Conservation (phyloP, 2,329 filamentous ascomycete genomes). For the Harringtonia lauricola region DNA sequence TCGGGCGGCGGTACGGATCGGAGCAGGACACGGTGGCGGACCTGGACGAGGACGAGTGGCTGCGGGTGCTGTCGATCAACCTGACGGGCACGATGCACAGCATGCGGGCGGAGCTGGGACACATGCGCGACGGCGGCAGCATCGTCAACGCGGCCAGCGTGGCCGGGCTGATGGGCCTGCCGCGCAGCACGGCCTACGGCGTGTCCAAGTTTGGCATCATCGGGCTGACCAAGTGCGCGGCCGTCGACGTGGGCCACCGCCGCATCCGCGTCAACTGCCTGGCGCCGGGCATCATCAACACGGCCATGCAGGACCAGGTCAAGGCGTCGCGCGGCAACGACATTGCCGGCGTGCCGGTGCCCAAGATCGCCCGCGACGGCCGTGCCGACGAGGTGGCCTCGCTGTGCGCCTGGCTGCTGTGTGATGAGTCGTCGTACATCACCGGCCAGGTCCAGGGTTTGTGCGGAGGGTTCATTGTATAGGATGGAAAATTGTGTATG, state of each 20-base stretch:
- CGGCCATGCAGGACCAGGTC: no score
- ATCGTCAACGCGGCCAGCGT: slow-evolving; percentile 12
- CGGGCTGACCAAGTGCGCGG: slow-evolving; percentile 23
- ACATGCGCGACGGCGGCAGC: slow-evolving; percentile 5
- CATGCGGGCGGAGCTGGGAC: slow-evolving; percentile 22
- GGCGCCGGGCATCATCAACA: no score
- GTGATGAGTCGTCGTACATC: no score
- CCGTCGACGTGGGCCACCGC: slow-evolving; percentile 27
- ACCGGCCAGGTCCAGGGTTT: no score
- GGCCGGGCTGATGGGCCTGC: slow-evolving; percentile 17
- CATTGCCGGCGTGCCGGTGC: no score
- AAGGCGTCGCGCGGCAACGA: no score
- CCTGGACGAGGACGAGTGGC: slow-evolving; percentile 35
- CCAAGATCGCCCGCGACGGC: no score
- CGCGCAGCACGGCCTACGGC: slow-evolving; percentile 23
- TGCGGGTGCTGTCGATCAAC: slow-evolving; percentile 35
- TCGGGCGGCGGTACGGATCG: no score
- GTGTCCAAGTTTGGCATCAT: slow-evolving; percentile 26
- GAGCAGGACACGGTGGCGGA: slow-evolving; percentile 28
- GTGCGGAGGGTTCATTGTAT: no score
- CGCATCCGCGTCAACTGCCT: slow-evolving; percentile 30
- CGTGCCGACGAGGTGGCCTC: no score
- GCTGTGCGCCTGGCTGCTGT: no score
- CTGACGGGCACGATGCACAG: slow-evolving; percentile 41
- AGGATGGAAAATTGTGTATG: no score